Base-by-base conservation (phyloP, 2,329 filamentous ascomycete species). In the Diaporthe citriasiana region DNA sequence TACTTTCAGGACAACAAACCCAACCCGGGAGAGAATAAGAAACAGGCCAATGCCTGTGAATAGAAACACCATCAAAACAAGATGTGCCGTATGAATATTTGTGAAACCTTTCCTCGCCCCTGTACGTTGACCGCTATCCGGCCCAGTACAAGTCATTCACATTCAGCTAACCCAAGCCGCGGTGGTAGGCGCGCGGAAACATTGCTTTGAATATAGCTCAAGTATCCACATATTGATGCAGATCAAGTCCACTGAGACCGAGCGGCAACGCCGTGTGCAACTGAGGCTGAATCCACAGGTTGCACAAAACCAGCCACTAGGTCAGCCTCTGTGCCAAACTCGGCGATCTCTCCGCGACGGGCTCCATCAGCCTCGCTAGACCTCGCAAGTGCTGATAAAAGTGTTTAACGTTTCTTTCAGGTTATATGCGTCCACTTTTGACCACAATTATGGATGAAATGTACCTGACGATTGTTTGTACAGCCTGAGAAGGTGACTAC, bases 1-100 rank as follows among this genome's bases (percentile, higher is more conserved):
- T 35, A 33, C 45, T 33, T 35, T 50, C 8, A 25, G 35, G 42
- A 25, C 17, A 38, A 66, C 63, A 53, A 17, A 66, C 30, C 63
- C 47, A 35, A 47, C 12, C 60, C 60, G 19, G 19, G 27, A 50
- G 27, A 19, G 42, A 3, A 38, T 38, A 35, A 19, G 22, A 53
- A 33, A 33, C 33, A 51, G 45, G 33, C 13, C 30, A 66, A 38
- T 25, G 45, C 15, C 63, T 27, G 22, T 6, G 25, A 53, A 38
- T 66, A 35, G 8, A 51, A 38, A 40, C 17, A 25, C 0, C 8
- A n/a, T 66, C 6, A 27, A 51, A 53, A 7, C 7, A 38, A 17
- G 1, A 51, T 15, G 2, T 15, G 8, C 17, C 0, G 2, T 7
- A 10, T 13, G 5, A 8, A 40, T 27, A 0, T 7, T 38, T 19